Conservation (phyloP, 2,329 filamentous ascomycete genomes). For the Xylaria sp. region DNA sequence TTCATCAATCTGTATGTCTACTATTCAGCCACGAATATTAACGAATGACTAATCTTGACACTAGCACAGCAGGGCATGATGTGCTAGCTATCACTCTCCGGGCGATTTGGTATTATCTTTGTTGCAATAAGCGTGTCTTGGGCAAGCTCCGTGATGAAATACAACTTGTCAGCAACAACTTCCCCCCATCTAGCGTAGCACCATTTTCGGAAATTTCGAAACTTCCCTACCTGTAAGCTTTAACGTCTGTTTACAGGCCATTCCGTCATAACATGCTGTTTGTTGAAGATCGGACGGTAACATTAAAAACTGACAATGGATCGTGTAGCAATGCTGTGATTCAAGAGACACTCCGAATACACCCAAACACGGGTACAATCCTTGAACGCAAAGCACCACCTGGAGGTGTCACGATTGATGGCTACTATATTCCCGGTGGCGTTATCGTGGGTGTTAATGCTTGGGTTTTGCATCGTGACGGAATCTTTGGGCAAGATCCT, state of each 20-base stretch:
- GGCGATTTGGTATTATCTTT: constrained; percentile 10
- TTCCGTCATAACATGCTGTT: not conserved
- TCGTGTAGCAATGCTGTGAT: constrained; percentile 14
- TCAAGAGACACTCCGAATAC: constrained; percentile 9
- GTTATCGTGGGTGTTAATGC: constrained; percentile 17
- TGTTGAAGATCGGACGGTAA: not conserved
- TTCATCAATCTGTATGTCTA: constrained; percentile 21
- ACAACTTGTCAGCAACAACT: not conserved
- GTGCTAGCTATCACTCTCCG: constrained; percentile 18
- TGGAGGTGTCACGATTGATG: constrained; percentile 3
- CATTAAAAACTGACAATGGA: too few species aligned
- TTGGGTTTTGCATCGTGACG: constrained; percentile 13
- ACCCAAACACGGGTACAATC: not conserved
- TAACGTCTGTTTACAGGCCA: not conserved
- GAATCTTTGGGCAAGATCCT: constrained; percentile 1
- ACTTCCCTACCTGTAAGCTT: constrained; percentile 19
- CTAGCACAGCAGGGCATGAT: constrained; percentile 18
- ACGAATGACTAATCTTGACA: not conserved
- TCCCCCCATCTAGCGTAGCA: not conserved
- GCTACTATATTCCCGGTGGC: not conserved
- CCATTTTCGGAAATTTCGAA: constrained; percentile 1
- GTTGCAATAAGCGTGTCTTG: not conserved
- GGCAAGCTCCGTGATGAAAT: constrained; percentile 5
- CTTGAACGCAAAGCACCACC: constrained; percentile 2
- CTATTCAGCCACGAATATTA: not conserved